Base-by-base conservation (phyloP, 106 monocot species). In the Dactylorhiza incarnata region DNA sequence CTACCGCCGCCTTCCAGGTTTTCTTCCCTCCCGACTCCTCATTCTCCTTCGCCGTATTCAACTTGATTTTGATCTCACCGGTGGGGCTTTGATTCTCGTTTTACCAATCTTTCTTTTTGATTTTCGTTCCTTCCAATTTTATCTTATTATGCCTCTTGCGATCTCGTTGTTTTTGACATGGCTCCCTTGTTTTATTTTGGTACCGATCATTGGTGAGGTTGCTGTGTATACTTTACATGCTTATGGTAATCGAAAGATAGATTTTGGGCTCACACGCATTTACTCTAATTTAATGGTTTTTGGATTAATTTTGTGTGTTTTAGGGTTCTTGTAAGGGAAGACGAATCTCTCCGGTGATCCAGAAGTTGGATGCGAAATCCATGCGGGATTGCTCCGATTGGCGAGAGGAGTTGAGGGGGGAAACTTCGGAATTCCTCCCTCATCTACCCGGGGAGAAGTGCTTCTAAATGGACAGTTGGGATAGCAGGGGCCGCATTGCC, bases 201-300 rank as follows among this genome's bases (percentile, higher is more conserved):
- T 53, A 20, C 52, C 37, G 24, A 13, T 16, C 51, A 67, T 9
- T 61, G 9, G 0, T 55, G 19, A 61, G 49, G 2, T 69, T 20
- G 6, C 48, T 17, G 23, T 19, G 37, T 23, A 67, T 52, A 14
- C 4, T 37, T 66, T 37, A 14, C 66, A 43, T 26, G 45, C 54
- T 53, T 68, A 1, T 73, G 68, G 50, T 69, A 0, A 56, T 7
- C 56, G 24, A 14, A 23, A 55, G 5, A 43, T 44, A n/a, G 67
- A 43, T 50, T 74, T 74, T 66, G 37, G 37, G 54, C 16, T 9
- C 47, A 55, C 20, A 73, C 37, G 79, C 79, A 76, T 81, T 75
- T 68, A 1, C 29, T 25, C 24, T 48, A 16, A 20, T 23, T 74
- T 48, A 45, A 16, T 59, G 58, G 48, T 54, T 44, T 49, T 46